Base-by-base conservation (phyloP, 2,329 filamentous ascomycete species). In the Chaetomium olivaceum region DNA sequence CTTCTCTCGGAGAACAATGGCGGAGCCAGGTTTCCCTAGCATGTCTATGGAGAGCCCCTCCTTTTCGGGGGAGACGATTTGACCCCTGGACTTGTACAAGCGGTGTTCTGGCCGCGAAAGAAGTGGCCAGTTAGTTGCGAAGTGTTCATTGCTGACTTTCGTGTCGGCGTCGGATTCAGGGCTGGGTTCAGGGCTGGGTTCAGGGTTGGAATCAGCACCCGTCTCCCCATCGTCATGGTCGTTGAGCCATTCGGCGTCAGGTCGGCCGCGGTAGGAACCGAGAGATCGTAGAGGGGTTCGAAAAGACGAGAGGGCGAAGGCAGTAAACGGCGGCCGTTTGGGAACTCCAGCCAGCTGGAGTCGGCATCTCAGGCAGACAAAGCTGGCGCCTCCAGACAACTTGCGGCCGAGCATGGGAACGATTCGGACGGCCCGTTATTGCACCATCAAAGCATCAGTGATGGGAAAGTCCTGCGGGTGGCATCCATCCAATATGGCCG, bases 1-100 rank as follows among this genome's bases (percentile, higher is more conserved):
- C n/a, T 67, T 67, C 46, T 81, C 77, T 63, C 71, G 77, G 74
- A 86, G 76, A 43, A 87, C 76, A 55, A 87, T 80, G 27, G 81
- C 81, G 19, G 80, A 76, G 14, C 80, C 79, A 2, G 76, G 76
- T 65, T 76, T 74, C 2, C 80, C 80, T 14, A 82, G 68, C 61
- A 79, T 76, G 31, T 72, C 69, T 16, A 76, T 64, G 4, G 67
- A 70, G 7, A 81, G 70, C 16, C 62, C 63, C 58, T 69, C 67
- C 43, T 64, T 56, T 12, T 67, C 62, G 19, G 68, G 51, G 14
- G 66, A 9, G 16, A 71, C 21, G 19, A 65, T 31, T 19, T 68
- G 67, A n/a, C 67, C 67, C 25, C 65, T 67, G 29, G 63, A 66
- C 11, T 29, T 46, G 62, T 70, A 72, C 4, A 43, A 61, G 23